Evolutionary conservation across 23 red algal species (phyloP).

Genomic region (Gracilaria domingensis): DNA sequence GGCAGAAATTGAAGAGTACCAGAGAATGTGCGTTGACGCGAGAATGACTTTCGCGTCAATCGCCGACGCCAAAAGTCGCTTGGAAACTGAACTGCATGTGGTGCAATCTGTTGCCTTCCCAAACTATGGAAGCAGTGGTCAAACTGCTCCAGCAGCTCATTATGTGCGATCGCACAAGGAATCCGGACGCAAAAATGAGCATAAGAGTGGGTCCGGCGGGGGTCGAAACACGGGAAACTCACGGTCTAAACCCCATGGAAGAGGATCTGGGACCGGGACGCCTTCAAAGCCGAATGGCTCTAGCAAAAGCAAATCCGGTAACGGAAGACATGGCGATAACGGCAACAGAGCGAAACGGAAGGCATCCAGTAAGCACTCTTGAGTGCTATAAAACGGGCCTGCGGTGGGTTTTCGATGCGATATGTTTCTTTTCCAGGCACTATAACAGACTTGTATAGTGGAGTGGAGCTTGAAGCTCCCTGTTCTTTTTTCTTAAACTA

Average conservation of each 20-base stretch:
- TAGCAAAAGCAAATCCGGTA: slow-evolving; percentile 3
- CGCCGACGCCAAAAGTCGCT: slow-evolving; percentile 48
- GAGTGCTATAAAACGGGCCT: neutral
- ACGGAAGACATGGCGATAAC: slow-evolving; percentile 30
- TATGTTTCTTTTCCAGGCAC: neutral
- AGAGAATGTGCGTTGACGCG: slow-evolving; percentile 51
- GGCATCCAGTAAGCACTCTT: slow-evolving; percentile 18
- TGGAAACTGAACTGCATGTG: slow-evolving; percentile 62
- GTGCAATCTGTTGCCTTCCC: slow-evolving; percentile 26
- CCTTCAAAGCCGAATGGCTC: slow-evolving; percentile 16
- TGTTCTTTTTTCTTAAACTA: slow-evolving; percentile 18
- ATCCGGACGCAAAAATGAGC: slow-evolving; percentile 15
- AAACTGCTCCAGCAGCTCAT: slow-evolving; percentile 5
- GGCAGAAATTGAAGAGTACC: slow-evolving; percentile 55
- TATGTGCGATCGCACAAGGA: slow-evolving; percentile 8
- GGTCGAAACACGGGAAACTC: slow-evolving; percentile 17
- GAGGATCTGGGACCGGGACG: slow-evolving; percentile 21
- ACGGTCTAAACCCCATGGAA: slow-evolving; percentile 10
- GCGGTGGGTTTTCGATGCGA: neutral
- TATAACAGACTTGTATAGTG: neutral
- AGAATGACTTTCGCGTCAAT: slow-evolving; percentile 28
- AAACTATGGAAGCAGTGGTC: neutral
- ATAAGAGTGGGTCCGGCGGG: slow-evolving; percentile 5
- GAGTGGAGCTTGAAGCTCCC: slow-evolving; percentile 11
- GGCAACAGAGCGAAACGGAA: slow-evolving; percentile 26